Conservation (phyloP, 192 early-diverging fungal species). For the Coemansia sp. region DNA sequence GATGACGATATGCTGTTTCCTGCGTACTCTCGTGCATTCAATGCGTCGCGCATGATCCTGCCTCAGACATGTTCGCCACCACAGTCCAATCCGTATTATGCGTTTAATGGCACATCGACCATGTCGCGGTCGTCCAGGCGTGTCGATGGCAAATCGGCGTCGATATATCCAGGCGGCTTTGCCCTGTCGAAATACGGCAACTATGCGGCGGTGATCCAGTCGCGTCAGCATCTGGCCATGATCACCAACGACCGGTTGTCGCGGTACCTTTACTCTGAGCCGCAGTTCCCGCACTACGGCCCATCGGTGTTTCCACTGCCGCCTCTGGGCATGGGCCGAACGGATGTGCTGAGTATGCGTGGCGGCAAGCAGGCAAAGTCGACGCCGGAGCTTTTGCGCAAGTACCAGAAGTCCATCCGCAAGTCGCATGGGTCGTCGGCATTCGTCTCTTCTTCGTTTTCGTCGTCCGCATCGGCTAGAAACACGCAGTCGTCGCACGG, state of each 20-base stretch:
- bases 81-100: constrained; percentile 18
- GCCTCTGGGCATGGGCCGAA: not conserved
- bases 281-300: constrained; percentile 34
- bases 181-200: constrained; percentile 37
- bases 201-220: constrained; percentile 41
- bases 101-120: constrained; percentile 25
- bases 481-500: constrained; percentile 11
- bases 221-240: constrained; percentile 39
- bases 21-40: constrained; percentile 16
- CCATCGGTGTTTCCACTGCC: constrained; percentile 20
- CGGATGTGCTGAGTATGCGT: constrained; percentile 1
- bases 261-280: constrained; percentile 32
- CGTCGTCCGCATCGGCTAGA: constrained; percentile 2
- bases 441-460: not conserved
- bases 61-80: constrained; percentile 25
- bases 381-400: constrained; percentile 44
- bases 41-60: constrained; percentile 20
- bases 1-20: constrained; percentile 14
- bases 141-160: not conserved
- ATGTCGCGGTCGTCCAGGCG: not conserved
- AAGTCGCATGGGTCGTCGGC: constrained; percentile 11
- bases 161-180: constrained; percentile 15
- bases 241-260: constrained; percentile 17
- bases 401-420: constrained; percentile 10
- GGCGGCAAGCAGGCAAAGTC: constrained; percentile 39